Evolutionary conservation across 176 grass and related monocot genomes (phyloP), one percentile per base, ranked within the genome.

Genomic region (Oryza longistaminata): DNA sequence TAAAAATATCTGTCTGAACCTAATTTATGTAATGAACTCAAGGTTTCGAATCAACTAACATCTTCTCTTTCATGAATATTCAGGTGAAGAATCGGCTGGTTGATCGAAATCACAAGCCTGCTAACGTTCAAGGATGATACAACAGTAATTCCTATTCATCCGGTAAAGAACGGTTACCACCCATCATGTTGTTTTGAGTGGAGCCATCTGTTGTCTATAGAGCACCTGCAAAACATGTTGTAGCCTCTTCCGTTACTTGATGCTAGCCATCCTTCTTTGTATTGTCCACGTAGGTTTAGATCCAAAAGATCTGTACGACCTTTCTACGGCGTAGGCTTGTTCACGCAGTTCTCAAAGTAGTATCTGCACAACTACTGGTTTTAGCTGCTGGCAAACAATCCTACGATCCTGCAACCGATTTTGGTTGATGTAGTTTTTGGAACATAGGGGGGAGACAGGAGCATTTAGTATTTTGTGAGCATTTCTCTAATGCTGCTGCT

Each of bases 1-100:
- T 64, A 33, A 65, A 65, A 66, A 50, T 40, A 26, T 64, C 52
- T 22, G 0, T 70, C 15, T 75, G n/a, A 66, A 67, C 70, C 55
- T 75, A 77, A 50, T 48, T 85, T 22, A 60, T 75, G 33, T 8
- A 21, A 27, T 19, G 19, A 49, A 12, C n/a, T 26, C 40, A 24
- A 70, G 79, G 62, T 87, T 83, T 64, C 21, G 83, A 39, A 83
- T 76, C 39, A 74, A 83, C 70, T 87, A 33, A 80, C 70, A 75
- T 39, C 19, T 27, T 37, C 21, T 27, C 22, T 67, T 74, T 75
- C 29, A 64, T 64, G 10, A 35, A 75, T 89, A 81, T 85, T 80
- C 89, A 90, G 89, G 9, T 90, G 43, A 90, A 87, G 70, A 75
- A 64, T 70, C 42, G 27, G 70, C 70, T 64, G 48, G 84, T 67